These are phyloP conservation scores for Tuber aestivum DNA, from an alignment of 495 filamentous ascomycete genomes.

Conservation along the genomic window DNA sequence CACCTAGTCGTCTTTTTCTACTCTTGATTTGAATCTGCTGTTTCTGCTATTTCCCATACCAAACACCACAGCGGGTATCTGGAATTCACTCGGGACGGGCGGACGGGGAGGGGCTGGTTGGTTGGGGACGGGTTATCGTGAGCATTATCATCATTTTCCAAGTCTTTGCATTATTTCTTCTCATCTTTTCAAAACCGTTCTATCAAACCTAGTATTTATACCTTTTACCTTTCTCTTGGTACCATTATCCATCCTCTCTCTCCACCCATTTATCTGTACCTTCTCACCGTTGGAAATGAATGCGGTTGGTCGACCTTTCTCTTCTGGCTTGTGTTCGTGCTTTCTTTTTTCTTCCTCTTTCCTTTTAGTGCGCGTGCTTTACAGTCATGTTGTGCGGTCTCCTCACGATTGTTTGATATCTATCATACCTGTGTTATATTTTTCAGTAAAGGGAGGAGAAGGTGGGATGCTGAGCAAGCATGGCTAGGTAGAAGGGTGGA, in stretches of 20 bases:
- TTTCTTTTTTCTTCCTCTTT: constrained; percentile 18
- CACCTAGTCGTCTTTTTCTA: neutral
- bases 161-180: constrained; percentile 28
- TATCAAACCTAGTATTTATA: constrained; percentile 33
- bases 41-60: constrained; percentile 3
- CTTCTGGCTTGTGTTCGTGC: constrained; percentile 27
- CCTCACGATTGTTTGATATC: neutral
- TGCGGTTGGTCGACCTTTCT: constrained; percentile 11
- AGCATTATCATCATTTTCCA: neutral
- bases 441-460: constrained; percentile 14
- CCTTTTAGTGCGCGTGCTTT: constrained; percentile 16
- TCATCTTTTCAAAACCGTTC: constrained; percentile 16
- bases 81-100: neutral
- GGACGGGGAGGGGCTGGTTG: neutral
- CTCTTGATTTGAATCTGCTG: neutral
- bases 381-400: neutral
- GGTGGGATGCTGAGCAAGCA: constrained; percentile 18
- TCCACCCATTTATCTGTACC: constrained; percentile 16
- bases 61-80: neutral
- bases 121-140: neutral
- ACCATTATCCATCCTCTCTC: constrained; percentile 21
- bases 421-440: constrained; percentile 3
- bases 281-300: constrained; percentile 26
- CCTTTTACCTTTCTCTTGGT: constrained; percentile 16
- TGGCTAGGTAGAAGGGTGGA: constrained; percentile 19